Percentiles rank a stretch among this genome's conserved stretches.
Conservation (phyloP, 805 yeast genomes). For the Candida multigemmis region DNA sequence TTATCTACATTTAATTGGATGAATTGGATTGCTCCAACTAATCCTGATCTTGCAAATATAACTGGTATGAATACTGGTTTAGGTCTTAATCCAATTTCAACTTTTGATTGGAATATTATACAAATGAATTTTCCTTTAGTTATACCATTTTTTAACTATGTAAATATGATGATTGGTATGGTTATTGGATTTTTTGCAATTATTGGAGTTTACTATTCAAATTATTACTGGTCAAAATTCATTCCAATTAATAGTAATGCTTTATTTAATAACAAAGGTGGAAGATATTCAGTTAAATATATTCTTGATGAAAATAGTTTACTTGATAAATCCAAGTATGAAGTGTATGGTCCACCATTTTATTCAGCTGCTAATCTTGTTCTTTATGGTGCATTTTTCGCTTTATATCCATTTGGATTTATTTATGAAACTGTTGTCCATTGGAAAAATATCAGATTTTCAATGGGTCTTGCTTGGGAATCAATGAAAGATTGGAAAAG, state of each 20-base stretch:
- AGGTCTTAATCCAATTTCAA: slow-evolving; percentile 20
- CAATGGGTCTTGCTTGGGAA: slow-evolving; percentile 22
- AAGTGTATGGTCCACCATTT: slow-evolving; percentile 15
- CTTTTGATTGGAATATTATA: slow-evolving; percentile 19
- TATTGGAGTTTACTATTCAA: slow-evolving; percentile 17
- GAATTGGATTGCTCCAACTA: slow-evolving; percentile 19
- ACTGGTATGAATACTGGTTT: slow-evolving; percentile 17
- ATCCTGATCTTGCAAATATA: slow-evolving; percentile 12
- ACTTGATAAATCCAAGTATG: slow-evolving; percentile 10
- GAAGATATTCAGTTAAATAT: slow-evolving; percentile 13
- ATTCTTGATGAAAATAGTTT: slow-evolving; percentile 27
- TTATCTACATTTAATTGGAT: slow-evolving; percentile 20
- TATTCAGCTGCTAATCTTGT: slow-evolving; percentile 17
- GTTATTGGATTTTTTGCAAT: slow-evolving; percentile 14
- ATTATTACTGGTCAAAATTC: slow-evolving; percentile 18
- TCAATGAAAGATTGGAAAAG: slow-evolving; percentile 8
- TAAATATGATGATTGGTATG: slow-evolving; percentile 14
- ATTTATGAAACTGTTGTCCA: slow-evolving; percentile 37
- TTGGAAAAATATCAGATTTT: slow-evolving; percentile 27
- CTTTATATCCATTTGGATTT: slow-evolving; percentile 46
- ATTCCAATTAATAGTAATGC: slow-evolving; percentile 12
- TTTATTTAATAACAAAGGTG: slow-evolving; percentile 17
- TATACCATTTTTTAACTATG: slow-evolving; percentile 14
- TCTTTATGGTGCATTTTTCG: slow-evolving; percentile 24
- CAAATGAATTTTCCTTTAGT: slow-evolving; percentile 8